A percentile compares a stretch with the other conserved stretches of the same genome.
These are phyloP conservation scores for Clathrospora elynae DNA, from an alignment of 2,329 filamentous ascomycete species.

Conservation along the genomic window DNA sequence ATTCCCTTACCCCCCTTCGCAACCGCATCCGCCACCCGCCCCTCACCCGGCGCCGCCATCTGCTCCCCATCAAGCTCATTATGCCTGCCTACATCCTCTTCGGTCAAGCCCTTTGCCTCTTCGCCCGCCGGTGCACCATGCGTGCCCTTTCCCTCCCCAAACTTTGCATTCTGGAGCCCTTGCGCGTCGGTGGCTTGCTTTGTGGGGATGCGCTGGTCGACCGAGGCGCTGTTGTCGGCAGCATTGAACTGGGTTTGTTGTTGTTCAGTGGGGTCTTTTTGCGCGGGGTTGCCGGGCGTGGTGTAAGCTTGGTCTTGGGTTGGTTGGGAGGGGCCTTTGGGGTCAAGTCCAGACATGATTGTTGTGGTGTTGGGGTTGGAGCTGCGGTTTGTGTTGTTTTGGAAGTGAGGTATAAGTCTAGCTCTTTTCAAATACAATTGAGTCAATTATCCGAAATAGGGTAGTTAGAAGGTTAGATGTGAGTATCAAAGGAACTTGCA, in stretches of 20 bases:
- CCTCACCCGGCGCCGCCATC: slow-evolving; percentile 56
- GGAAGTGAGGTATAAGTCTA: neutral
- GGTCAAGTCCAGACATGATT: slow-evolving; percentile 49
- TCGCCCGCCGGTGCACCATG: slow-evolving; percentile 53
- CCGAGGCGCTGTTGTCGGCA: slow-evolving; percentile 30
- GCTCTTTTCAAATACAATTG: no score
- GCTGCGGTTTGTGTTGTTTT: neutral
- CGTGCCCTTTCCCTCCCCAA: slow-evolving; percentile 43
- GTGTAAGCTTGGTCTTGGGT: slow-evolving; percentile 53
- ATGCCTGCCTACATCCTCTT: slow-evolving; percentile 51
- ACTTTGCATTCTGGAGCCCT: slow-evolving; percentile 46
- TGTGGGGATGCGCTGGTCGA: slow-evolving; percentile 48
- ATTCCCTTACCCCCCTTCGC: slow-evolving; percentile 33
- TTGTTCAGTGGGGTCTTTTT: slow-evolving; percentile 50
- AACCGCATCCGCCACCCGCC: slow-evolving; percentile 52
- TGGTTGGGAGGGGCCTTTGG: slow-evolving; percentile 53
- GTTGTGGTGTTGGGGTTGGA: slow-evolving; percentile 5
- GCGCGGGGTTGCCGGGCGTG: slow-evolving; percentile 53
- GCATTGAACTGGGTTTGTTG: slow-evolving; percentile 43
- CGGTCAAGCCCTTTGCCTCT: slow-evolving; percentile 48
- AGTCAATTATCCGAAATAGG: neutral
- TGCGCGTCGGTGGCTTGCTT: slow-evolving; percentile 46
- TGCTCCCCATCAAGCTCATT: slow-evolving; percentile 56
- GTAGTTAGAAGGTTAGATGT: neutral
- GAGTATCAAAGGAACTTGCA: neutral